These are phyloP conservation scores for Coffea humblotiana DNA, from an alignment of 305 asterid genomes.

Conservation along the genomic window DNA sequence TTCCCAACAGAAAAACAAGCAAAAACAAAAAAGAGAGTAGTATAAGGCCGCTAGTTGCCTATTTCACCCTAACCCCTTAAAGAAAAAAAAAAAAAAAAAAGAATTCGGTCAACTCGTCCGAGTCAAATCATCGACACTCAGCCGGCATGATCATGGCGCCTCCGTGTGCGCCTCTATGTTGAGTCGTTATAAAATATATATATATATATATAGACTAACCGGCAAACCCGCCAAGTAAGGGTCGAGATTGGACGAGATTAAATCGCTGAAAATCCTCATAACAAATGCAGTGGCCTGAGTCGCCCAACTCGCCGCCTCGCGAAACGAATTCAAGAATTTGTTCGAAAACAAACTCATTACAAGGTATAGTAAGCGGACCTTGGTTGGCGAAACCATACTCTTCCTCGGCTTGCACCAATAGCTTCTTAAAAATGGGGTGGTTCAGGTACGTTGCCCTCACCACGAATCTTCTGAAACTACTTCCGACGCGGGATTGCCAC, in stretches of 20 bases:
- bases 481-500: constrained; percentile 69
- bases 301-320: constrained; percentile 18
- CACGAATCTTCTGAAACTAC: constrained; percentile 44
- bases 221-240: constrained; percentile 51
- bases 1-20: constrained; percentile 23
- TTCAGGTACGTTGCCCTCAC: constrained; percentile 68
- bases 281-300: constrained; percentile 16
- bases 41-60: not conserved
- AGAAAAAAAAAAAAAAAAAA: not conserved
- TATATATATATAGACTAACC: constrained; percentile 9
- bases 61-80: not conserved
- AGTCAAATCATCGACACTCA: constrained; percentile 13
- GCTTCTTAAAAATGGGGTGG: constrained; percentile 61
- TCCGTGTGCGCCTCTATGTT: not conserved
- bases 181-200: not conserved
- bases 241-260: constrained; percentile 47
- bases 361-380: constrained; percentile 70
- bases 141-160: not conserved
- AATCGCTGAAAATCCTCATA: constrained; percentile 43
- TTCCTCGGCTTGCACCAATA: constrained; percentile 63
- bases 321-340: constrained; percentile 58
- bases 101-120: constrained; percentile 7
- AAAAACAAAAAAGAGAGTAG: not conserved
- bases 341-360: constrained; percentile 67
- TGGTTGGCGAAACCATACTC: constrained; percentile 63